Evolutionary conservation across 352 stramenopile genomes (phyloP).

Genomic region (Globisporangium rhizosaccharum): DNA sequence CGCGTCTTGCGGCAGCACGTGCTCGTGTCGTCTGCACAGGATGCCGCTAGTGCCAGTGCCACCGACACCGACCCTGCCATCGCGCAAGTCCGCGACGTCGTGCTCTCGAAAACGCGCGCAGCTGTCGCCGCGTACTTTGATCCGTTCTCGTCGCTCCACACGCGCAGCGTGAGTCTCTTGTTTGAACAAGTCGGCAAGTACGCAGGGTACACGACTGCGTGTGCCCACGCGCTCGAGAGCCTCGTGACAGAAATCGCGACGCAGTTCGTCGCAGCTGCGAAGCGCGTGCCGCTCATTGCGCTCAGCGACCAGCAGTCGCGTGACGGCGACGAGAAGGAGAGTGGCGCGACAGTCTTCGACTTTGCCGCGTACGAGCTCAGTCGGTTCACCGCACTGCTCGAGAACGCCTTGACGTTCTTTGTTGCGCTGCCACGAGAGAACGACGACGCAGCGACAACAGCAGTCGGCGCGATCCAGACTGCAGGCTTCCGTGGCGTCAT

Average conservation of each 20-base stretch:
- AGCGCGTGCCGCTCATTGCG: conserved; percentile 35
- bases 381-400: conserved; percentile 50
- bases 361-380: conserved; percentile 38
- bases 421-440: conserved; percentile 31
- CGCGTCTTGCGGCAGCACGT: conserved; percentile 34
- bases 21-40: not conserved
- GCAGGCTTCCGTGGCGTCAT: conserved; percentile 50
- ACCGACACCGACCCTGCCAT: conserved; percentile 22
- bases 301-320: conserved; percentile 16
- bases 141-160: conserved; percentile 51
- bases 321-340: conserved; percentile 1
- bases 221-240: conserved; percentile 22
- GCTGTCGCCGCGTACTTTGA: conserved; percentile 47
- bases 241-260: conserved; percentile 25
- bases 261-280: conserved; percentile 29
- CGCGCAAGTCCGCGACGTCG: conserved; percentile 47
- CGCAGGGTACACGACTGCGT: conserved; percentile 18
- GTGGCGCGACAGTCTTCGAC: not conserved
- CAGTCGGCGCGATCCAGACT: conserved; percentile 15
- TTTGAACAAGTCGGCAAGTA: conserved; percentile 46
- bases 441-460: not conserved
- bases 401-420: conserved; percentile 66
- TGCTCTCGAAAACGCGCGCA: conserved; percentile 31
- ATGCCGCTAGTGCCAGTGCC: conserved; percentile 5
- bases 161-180: conserved; percentile 37